A percentile compares a stretch with the other conserved stretches of the same genome.
Conservation (phyloP, 1,284 basidiomycete species). For the Apiotrichum brassicae region DNA sequence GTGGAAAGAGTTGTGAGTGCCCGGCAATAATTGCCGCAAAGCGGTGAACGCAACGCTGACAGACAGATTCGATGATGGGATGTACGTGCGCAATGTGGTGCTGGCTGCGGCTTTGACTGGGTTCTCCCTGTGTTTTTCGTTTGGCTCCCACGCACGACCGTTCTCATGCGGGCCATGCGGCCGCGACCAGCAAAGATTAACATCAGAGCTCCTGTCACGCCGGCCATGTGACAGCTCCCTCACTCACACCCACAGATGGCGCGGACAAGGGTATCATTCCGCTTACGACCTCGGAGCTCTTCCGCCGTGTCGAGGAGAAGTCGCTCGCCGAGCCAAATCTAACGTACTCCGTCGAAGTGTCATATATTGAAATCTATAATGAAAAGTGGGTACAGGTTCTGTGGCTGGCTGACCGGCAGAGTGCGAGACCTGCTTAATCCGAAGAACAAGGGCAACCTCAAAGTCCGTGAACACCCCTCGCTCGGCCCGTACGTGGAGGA, state of each 20-base stretch:
- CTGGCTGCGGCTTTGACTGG: too few relatives aligned
- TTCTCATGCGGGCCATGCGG: too few relatives aligned
- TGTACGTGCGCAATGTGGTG: conserved; percentile 70
- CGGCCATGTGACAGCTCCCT: too few relatives aligned
- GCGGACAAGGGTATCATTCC: conserved; percentile 96
- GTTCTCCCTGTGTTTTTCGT: too few relatives aligned
- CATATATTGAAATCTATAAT: conserved; percentile 96
- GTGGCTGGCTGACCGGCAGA: conserved; percentile 18
- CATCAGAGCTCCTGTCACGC: too few relatives aligned
- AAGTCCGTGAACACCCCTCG: conserved; percentile 92
- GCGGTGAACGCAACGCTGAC: conserved; percentile 24
- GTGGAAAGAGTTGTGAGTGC: conserved; percentile 43
- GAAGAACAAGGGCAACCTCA: conserved; percentile 86
- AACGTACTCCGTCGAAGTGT: conserved; percentile 87
- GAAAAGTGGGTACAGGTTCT: conserved; percentile 58
- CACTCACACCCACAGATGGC: conserved; percentile 58
- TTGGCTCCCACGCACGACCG: background rate
- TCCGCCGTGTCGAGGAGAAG: conserved; percentile 70
- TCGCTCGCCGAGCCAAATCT: conserved; percentile 61
- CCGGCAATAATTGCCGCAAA: background rate
- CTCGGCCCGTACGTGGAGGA: conserved; percentile 96
- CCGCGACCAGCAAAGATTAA: too few relatives aligned
- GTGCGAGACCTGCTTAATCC: conserved; percentile 92
- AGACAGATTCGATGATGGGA: conserved; percentile 82
- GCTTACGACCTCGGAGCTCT: conserved; percentile 86